Base-by-base conservation (phyloP, 495 filamentous ascomycete species). In the Hypoxylon lienhwacheense region DNA sequence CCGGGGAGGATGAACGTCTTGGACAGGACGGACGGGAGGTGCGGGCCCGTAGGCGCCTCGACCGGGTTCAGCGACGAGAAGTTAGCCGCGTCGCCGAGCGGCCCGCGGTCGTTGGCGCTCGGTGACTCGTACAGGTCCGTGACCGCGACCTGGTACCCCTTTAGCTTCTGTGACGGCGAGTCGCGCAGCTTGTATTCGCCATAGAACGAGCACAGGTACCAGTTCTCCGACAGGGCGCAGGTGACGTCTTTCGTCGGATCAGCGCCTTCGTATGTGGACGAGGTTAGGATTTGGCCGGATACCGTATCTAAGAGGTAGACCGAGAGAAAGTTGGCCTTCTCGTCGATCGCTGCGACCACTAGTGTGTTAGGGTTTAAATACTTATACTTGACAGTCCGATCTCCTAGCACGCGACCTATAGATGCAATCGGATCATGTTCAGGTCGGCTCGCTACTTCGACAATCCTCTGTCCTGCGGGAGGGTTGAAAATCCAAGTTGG, bases 301-400 rank as follows among this genome's bases (percentile, higher is more conserved):
- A 95, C 81, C 1, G 88, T 86, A 68, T 97, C 91, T 28, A 99
- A 73, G 15, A 97, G 77, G 59, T 95, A 90, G 55, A 96, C 78
- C 1, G 82, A 82, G 5, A 86, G 84, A 0, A 71, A 75, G 4
- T 70, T 75, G 1, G 77, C 68, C 16, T 71, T 69, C 25, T 84
- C 78, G 45, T 85, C 73, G 12, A 84, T 74, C 5, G 90, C 81
- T 0, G 89, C 88, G 42, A 96, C 76, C 0, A 96, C 81, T 5
- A 91, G 74, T 4, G 91, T 76, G 69, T 97, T 97, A 1, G 88
- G 85, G 71, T 91, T 93, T 17, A 99, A 74, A 67, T 97, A 97
- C 73, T 99, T 99, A 81, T 97, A 99, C 52, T 95, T 78, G 31
- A 99, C 93, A 1, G 85, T 86, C 14, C 93, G 85, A 62, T 97